Conservation (phyloP, 805 yeast genomes). For the Ogataea glucozyma region DNA sequence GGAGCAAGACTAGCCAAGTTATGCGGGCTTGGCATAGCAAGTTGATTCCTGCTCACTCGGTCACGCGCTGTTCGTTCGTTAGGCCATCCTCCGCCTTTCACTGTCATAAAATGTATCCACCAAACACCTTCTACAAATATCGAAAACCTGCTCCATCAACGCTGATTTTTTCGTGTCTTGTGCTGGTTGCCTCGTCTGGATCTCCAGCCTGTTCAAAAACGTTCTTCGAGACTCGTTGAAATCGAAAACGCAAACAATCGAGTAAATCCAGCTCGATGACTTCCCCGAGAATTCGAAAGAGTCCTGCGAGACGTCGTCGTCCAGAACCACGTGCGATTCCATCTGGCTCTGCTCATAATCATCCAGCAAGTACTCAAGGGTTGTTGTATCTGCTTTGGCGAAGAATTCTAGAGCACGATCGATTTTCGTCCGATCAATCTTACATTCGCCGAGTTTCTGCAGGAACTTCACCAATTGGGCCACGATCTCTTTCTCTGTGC, state of each 20-base stretch:
- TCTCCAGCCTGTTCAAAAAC: constrained; percentile 14
- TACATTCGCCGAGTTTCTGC: constrained; percentile 8
- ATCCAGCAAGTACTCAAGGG: constrained; percentile 10
- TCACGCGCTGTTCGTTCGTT: too few species aligned
- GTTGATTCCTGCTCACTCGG: too few species aligned
- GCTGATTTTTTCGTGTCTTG: not conserved
- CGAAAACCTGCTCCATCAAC: constrained; percentile 5
- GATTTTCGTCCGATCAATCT: constrained; percentile 25
- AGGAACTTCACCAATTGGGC: constrained; percentile 4
- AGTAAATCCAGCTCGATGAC: constrained; percentile 17
- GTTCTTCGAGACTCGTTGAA: constrained; percentile 29
- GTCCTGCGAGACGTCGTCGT: constrained; percentile 1
- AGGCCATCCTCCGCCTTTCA: constrained; percentile 13
- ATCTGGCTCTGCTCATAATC: constrained; percentile 7
- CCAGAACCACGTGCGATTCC: constrained; percentile 3
- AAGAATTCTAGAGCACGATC: constrained; percentile 17
- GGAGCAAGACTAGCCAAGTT: too few species aligned
- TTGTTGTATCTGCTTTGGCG: constrained; percentile 6
- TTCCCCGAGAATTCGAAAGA: constrained; percentile 1
- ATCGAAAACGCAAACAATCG: constrained; percentile 16
- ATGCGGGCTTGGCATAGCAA: too few species aligned
- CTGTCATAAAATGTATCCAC: constrained; percentile 19
- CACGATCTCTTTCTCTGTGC: not conserved
- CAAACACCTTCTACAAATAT: constrained; percentile 6
- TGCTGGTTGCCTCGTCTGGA: constrained; percentile 3